Base-by-base conservation (phyloP, 2,329 filamentous ascomycete genomes). In the Cryphonectria carpinicola region DNA sequence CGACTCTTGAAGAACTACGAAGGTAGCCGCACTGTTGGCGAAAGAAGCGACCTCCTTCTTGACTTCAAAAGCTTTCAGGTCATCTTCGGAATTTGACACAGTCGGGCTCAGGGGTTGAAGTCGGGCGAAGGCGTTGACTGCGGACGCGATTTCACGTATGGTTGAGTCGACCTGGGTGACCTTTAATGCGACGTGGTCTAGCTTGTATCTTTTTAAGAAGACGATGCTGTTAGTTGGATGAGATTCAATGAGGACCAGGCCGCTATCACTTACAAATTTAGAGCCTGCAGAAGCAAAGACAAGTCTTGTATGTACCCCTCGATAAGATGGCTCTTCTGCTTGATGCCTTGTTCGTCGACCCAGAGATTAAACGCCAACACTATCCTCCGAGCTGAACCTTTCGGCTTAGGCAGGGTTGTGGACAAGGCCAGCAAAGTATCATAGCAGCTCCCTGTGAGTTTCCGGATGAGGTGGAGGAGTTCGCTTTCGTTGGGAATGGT, bases 391-490 rank as follows among this genome's bases (percentile, higher is more conserved):
- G 28, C 19, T 1, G 46, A 52, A 0, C 5, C 49, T 1, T 17
- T 54, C 5, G 25, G 49, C 4, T 25, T 66, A 1, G 64, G 67
- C 7, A 60, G 37, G 8, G 43, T 56, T 2, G 28, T 32, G 7
- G 61, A 37, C 3, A 71, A 46, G 7, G 43, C 43, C 6, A 14
- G n/a, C 39, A 71, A 39, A 1, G 70, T 62, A 14, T 6, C 5
- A 22, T 49, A 22, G 64, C 70, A 71, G n/a, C 64, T 71, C 6
- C 8, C 4, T n/a, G 52, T 63, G 4, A 71, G 25, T 2, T n/a
- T 62, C n/a, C 58, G 49, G 7, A 71, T 67, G 58, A 71, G 37
- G 5, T 60, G 39, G 32, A 67, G 43, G 5, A 71, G 64, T 25
- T 70, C 49, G 10, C 35, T 19, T 14, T 70, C 67, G 49, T 28